Evolutionary conservation across 257 asterid genomes (phyloP), one percentile per base, ranked within the genome.

Genomic region (Oldenlandia corymbosa): DNA sequence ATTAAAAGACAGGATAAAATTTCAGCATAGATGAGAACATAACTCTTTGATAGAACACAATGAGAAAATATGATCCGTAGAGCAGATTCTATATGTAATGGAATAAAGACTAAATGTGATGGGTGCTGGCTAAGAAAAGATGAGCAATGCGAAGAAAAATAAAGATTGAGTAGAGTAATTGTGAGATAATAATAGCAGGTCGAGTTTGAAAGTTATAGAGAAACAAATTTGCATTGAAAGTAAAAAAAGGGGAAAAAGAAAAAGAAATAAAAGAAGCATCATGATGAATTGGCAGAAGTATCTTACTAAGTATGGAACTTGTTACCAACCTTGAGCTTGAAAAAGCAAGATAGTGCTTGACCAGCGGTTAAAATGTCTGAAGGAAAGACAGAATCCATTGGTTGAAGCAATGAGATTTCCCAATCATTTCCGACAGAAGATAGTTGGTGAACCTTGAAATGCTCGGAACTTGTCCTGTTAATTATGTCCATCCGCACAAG

Each of bases 401-500:
- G 87, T 62, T 80, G 88, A 71, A 93, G 87, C 75, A 87, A 72
- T 48, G 87, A 72, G 68, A 93, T 85, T 69, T 87, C 88, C 99
- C 99, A 93, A 68, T 83, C 83, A 65, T 87, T 76, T 69, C 95
- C 94, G 60, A 84, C 84, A 75, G 88, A 85, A 60, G 97, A 93
- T 72, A 93, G 80, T 55, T 93, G 99, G 62, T 79, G 95, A 78
- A 93, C 75, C 84, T 78, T 88, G 80, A 87, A 90, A 69, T 74
- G 75, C 81, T 90, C 84, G 31, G 90, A 85, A 78, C 78, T 83
- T 56, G 99, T 87, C 77, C 74, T 81, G 82, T 93, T 93, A 72
- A 87, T 55, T 51, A 84, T 83, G 73, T 92, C 96, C 99, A 92
- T 87, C 72, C 81, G 86, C 59, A 89, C 87, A 52, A 92, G 91